Conservation (phyloP, 139 green algal species). For the Coelastrella sp. region DNA sequence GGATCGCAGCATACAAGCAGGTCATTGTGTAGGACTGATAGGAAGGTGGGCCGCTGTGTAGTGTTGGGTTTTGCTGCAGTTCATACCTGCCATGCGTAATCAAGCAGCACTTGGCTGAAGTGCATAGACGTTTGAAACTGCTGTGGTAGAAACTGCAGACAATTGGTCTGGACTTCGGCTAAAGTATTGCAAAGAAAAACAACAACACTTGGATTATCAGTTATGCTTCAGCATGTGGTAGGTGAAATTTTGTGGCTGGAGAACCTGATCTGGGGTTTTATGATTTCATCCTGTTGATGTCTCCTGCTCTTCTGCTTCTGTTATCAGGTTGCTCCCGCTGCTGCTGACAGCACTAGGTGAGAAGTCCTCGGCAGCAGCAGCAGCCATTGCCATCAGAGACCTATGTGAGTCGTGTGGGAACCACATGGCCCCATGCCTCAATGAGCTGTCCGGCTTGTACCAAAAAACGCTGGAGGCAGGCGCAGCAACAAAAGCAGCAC, state of each 20-base stretch:
- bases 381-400: constrained; percentile 65
- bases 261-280: background rate
- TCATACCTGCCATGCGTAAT: no score
- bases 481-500: background rate
- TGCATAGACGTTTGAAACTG: no score
- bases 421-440: constrained; percentile 61
- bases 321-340: constrained; percentile 60
- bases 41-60: background rate
- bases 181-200: no score
- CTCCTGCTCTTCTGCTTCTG: background rate
- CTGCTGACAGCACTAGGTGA: constrained; percentile 54
- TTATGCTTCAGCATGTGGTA: no score
- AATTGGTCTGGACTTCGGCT: no score
- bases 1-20: constrained; percentile 35
- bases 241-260: background rate
- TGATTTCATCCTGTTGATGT: background rate
- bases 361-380: constrained; percentile 49
- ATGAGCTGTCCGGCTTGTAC: constrained; percentile 76
- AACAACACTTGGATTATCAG: no score
- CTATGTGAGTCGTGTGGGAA: constrained; percentile 72
- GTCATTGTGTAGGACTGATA: constrained; percentile 8
- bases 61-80: background rate
- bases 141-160: no score
- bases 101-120: no score
- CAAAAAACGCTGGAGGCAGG: constrained; percentile 30